Conservation (phyloP, 208 protist species). For the Trypanosoma congolense region DNA sequence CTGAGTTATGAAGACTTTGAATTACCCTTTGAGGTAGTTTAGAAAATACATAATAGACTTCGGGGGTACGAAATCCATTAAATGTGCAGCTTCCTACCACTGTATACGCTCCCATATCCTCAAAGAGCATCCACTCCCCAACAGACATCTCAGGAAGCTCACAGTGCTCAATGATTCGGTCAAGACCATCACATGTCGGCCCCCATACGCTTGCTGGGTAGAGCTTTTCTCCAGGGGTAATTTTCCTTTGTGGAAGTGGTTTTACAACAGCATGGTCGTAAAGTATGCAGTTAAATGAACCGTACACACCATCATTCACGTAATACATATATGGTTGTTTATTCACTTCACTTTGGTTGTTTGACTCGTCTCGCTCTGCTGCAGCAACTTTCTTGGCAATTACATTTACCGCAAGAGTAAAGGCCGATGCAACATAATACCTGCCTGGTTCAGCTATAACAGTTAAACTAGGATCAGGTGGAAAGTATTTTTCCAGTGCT, state of each 20-base stretch:
- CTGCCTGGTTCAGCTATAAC: constrained; percentile 84
- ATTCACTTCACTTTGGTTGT: neutral
- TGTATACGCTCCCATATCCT: constrained; percentile 87
- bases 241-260: constrained; percentile 39
- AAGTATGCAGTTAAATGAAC: constrained; percentile 83
- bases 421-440: constrained; percentile 66
- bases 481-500: constrained; percentile 64
- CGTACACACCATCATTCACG: constrained; percentile 83
- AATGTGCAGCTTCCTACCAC: constrained; percentile 62
- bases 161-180: constrained; percentile 67
- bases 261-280: constrained; percentile 69
- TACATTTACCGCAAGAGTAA: constrained; percentile 69
- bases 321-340: constrained; percentile 69
- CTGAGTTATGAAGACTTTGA: neutral
- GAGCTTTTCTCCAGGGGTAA: constrained; percentile 16
- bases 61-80: constrained; percentile 67
- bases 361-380: neutral
- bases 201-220: constrained; percentile 52
- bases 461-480: constrained; percentile 25
- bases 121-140: constrained; percentile 78
- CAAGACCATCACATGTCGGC: constrained; percentile 82
- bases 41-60: neutral
- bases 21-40: neutral
- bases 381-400: constrained; percentile 28
- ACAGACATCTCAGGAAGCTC: constrained; percentile 67